Evolutionary conservation across 2,329 filamentous ascomycete genomes (phyloP), one percentile per base, ranked within the genome.

Genomic region (Raffaelea ambrosiae): DNA sequence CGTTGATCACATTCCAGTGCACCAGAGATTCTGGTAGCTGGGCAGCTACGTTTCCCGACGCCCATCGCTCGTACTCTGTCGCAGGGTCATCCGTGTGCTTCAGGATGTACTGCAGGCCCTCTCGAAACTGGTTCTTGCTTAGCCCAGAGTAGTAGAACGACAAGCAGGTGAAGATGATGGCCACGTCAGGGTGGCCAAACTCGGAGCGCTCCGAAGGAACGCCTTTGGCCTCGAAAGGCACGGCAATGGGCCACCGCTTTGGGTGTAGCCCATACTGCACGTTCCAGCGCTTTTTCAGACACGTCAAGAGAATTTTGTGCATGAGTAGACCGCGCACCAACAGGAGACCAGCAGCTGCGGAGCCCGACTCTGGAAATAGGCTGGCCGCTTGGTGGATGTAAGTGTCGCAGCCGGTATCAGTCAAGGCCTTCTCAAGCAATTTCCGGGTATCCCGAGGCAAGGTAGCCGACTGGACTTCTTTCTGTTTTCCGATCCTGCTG

Each of bases 161-260:
- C 0, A 89, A 62, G 14, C 76, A 81, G 0, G 83, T 88, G 2
- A 88, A 66, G 0, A 80, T 33, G 2, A 88, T 81, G 0, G 77
- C 71, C 0, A 84, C 79, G 54, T 88, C 73, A 0, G 83, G 81
- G 53, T 88, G 83, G 0, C 80, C 78, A 57, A 76, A 88, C 54
- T 88, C 83, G 0, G 81, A 76, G 5, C 77, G 71, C 0, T 77
- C 72, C 0, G 73, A 74, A 0, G 84, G 83, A 0, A 72, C 67
- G 3, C 83, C 84, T 48, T 88, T 86, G 0, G 80, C 79, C 11
- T 76, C 69, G 44, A 74, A 88, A 0, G 84, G 84, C 0, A 88
- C 84, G 0, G 83, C 82, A 5, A 85, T 73, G 0, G 79, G 78
- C 38, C 72, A 66, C 13, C 84, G 69, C 0, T 51, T 42, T 0